phyloP scores from a whole-genome alignment of 768 basidiomycete genomes.

The Pholiota microspora region DNA sequence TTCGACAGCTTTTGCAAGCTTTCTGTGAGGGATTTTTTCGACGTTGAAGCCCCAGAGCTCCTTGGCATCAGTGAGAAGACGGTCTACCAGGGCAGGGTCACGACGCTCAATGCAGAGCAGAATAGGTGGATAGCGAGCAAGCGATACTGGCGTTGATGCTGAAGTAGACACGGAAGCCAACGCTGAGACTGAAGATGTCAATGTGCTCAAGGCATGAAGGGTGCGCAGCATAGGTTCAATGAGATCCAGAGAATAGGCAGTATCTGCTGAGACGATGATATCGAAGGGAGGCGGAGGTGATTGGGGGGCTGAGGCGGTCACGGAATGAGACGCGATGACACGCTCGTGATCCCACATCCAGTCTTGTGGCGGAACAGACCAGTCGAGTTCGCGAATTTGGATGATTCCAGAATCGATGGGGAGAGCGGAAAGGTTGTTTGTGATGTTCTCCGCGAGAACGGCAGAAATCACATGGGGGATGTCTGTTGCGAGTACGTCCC shows the following conservation, averaged over 20 bases:
- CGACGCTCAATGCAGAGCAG: conserved; percentile 75
- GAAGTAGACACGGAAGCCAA: conserved; percentile 32
- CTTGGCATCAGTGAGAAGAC: conserved; percentile 54
- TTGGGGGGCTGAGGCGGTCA: conserved; percentile 16
- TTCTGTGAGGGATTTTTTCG: conserved; percentile 55
- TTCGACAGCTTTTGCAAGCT: conserved; percentile 58
- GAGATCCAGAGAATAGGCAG: conserved; percentile 65
- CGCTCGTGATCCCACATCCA: conserved; percentile 55
- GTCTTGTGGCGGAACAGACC: conserved; percentile 52
- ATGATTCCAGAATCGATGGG: conserved; percentile 41
- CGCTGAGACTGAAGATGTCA: too few species aligned
- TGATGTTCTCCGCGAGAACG: conserved; percentile 65
- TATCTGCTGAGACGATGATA: conserved; percentile 82
- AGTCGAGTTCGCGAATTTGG: conserved; percentile 67
- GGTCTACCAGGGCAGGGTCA: conserved; percentile 64
- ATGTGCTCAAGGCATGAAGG: conserved; percentile 48
- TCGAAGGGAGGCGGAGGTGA: conserved; percentile 56
- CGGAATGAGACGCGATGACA: conserved; percentile 29
- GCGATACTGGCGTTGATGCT: too few species aligned
- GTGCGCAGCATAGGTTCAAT: conserved; percentile 69
- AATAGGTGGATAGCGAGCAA: conserved; percentile 45
- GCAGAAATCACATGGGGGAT: conserved; percentile 57
- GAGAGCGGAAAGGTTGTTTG: conserved; percentile 38
- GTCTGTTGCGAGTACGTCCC: conserved; percentile 78
- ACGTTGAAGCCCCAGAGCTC: conserved; percentile 55